Evolutionary conservation across 75 land plant species (phyloP), one percentile per base, ranked within the genome.

Genomic region (Larix kaempferi): DNA sequence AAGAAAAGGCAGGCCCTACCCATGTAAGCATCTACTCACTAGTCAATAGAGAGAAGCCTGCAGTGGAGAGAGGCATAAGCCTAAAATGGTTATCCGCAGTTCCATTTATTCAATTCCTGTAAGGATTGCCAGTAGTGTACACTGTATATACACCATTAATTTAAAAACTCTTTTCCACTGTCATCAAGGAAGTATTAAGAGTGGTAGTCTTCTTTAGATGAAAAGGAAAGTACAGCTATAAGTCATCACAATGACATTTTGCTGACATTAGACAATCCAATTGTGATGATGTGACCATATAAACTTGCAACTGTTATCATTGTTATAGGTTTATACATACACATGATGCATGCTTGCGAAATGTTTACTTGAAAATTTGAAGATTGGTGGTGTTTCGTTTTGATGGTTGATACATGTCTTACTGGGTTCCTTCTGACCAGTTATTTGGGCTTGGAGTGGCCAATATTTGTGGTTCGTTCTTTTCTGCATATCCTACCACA

Each of bases 391-490:
- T 74, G 3, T 26, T 29, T 2, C 1, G 23, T 56, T 74, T 74
- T 6, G 6, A 74, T 3, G 21, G 72, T 23, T 56, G 23, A 56
- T 21, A 15, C 14, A 5, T 77, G 75, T 26, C 12, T 66, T 63
- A 14, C 23, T 59, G 65, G 17, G 39, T n/a, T 56, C 16, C n/a
- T 21, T 27, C 27, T 72, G 15, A 29, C 76, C 94, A 97, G 99
- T 85, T 97, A 62, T 94, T 97, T 84, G 99, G 99, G 27, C 94
- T 97, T 78, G 99, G 99, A 57, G 86, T 97, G 49, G 93, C 99
- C 58, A 97, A 97, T 80, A 79, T 97, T 14, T 79, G 85, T 74
- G 99, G 99, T 44, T 92, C 99, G 57, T 95, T 95, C 77, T 97
- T 97, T 82, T 90, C 88, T 17, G 76, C 89, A 60, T 97, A 97